phyloP scores from a whole-genome alignment of 164 flowering plant species.

The Liriodendron chinense region DNA sequence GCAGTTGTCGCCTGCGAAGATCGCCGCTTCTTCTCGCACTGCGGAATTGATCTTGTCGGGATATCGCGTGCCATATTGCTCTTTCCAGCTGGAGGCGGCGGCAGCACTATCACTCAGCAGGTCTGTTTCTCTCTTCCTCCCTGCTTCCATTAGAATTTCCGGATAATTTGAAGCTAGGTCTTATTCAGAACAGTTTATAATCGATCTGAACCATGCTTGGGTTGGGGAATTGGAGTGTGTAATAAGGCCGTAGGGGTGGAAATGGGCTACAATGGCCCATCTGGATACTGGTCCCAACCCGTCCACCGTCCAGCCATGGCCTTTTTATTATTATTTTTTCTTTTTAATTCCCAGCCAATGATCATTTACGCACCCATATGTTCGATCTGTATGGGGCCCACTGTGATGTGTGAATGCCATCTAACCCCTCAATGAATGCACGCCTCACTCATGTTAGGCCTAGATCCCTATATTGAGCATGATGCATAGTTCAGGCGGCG shows the following conservation, averaged over 20 bases:
- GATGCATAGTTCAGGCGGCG: too few relatives aligned
- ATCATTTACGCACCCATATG: too few relatives aligned
- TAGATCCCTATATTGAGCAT: too few relatives aligned
- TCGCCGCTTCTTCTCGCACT: constrained; percentile 41
- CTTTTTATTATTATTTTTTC: too few relatives aligned
- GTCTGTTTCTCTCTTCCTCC: constrained; percentile 8
- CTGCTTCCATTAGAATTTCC: background rate
- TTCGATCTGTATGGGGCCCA: too few relatives aligned
- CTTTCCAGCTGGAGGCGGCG: constrained; percentile 40
- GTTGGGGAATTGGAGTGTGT: background rate
- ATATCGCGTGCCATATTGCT: constrained; percentile 37
- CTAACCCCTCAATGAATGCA: too few relatives aligned
- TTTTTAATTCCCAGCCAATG: too few relatives aligned
- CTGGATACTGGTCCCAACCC: too few relatives aligned
- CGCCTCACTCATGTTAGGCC: too few relatives aligned
- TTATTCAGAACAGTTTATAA: background rate
- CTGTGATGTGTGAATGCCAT: too few relatives aligned
- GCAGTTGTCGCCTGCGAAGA: constrained; percentile 46
- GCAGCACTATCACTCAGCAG: constrained; percentile 56
- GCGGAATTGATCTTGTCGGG: constrained; percentile 41
- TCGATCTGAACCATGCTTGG: background rate
- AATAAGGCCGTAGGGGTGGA: background rate
- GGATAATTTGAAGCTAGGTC: background rate
- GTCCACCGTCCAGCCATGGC: too few relatives aligned
- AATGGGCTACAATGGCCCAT: too few relatives aligned